These are phyloP conservation scores for Phialemonium atrogriseum DNA, from an alignment of 2,329 filamentous ascomycete species.

Conservation along the genomic window DNA sequence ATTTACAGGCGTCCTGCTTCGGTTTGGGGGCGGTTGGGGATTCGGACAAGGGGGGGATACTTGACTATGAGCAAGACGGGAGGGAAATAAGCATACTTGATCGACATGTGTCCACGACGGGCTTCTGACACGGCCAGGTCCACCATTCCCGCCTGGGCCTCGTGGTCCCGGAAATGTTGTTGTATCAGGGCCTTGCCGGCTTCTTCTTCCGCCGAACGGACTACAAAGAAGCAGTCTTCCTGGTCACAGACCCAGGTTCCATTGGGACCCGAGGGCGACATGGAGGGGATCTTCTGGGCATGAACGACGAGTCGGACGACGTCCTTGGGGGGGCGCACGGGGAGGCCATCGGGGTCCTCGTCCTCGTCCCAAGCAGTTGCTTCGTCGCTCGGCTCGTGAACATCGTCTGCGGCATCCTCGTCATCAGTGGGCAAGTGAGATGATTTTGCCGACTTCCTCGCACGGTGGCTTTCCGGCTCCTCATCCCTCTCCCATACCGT, in stretches of 20 bases:
- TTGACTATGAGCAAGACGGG: slow-evolving; percentile 15
- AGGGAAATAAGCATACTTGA: slow-evolving; percentile 41
- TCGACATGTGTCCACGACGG: slow-evolving; percentile 42
- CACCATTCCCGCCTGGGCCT: slow-evolving; percentile 41
- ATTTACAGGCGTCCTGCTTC: too few species aligned
- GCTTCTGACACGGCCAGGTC: slow-evolving; percentile 50
- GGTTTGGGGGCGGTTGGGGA: too few species aligned
- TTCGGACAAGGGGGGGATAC: slow-evolving; percentile 5
- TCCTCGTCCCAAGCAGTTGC: slow-evolving; percentile 4
- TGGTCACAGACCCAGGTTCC: slow-evolving; percentile 60
- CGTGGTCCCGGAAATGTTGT: slow-evolving; percentile 54
- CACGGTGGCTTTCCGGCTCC: slow-evolving; percentile 25
- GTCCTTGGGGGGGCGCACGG: slow-evolving; percentile 11
- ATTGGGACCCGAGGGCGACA: slow-evolving; percentile 43
- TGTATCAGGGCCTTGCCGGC: slow-evolving; percentile 48
- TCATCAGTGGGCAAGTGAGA: slow-evolving; percentile 20
- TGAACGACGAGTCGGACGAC: slow-evolving; percentile 36
- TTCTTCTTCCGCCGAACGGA: slow-evolving; percentile 51
- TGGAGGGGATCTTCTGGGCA: slow-evolving; percentile 40
- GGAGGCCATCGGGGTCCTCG: slow-evolving; percentile 3
- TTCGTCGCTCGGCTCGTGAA: slow-evolving; percentile 7
- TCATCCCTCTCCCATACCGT: slow-evolving; percentile 24
- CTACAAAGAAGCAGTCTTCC: slow-evolving; percentile 54
- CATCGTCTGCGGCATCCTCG: slow-evolving; percentile 10
- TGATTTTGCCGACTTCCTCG: slow-evolving; percentile 23